Percentiles rank a stretch among this genome's conserved stretches.
Conservation (phyloP, 2,329 filamentous ascomycete species). For the Pseudohalonectria lignicola region DNA sequence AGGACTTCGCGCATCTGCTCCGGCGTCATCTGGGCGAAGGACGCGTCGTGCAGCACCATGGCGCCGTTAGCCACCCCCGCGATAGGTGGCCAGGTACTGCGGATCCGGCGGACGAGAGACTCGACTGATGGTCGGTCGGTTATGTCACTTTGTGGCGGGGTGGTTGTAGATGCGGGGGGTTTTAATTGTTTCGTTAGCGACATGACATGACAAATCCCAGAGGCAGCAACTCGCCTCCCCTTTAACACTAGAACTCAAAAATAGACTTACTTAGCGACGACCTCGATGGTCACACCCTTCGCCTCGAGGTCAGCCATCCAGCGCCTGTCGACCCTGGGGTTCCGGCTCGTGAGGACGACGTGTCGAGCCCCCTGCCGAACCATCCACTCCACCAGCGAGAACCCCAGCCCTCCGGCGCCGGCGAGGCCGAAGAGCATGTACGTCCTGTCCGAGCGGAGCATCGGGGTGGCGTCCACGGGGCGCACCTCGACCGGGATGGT, state of each 20-base stretch:
- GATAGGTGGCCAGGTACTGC: slow-evolving; percentile 2
- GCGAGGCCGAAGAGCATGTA: slow-evolving; percentile 23
- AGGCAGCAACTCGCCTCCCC: too few relatives aligned
- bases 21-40: not conserved
- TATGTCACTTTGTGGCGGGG: too few relatives aligned
- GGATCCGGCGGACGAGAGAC: not conserved
- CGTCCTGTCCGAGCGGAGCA: slow-evolving; percentile 12
- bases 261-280: not conserved
- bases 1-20: not conserved
- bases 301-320: not conserved
- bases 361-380: slow-evolving; percentile 21
- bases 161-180: too few relatives aligned
- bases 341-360: slow-evolving; percentile 1
- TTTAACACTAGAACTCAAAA: too few relatives aligned
- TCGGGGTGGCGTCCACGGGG: too few relatives aligned
- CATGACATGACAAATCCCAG: too few relatives aligned
- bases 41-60: slow-evolving; percentile 1
- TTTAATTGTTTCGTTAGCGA: too few relatives aligned
- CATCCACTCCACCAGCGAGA: slow-evolving; percentile 28
- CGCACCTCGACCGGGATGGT: too few relatives aligned
- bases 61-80: slow-evolving; percentile 2
- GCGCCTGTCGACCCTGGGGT: not conserved
- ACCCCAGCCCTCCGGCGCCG: slow-evolving; percentile 18
- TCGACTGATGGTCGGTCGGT: not conserved
- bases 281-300: not conserved